Evolutionary conservation across 2,329 filamentous ascomycete genomes (phyloP).

Genomic region (Xylaria sp.): DNA sequence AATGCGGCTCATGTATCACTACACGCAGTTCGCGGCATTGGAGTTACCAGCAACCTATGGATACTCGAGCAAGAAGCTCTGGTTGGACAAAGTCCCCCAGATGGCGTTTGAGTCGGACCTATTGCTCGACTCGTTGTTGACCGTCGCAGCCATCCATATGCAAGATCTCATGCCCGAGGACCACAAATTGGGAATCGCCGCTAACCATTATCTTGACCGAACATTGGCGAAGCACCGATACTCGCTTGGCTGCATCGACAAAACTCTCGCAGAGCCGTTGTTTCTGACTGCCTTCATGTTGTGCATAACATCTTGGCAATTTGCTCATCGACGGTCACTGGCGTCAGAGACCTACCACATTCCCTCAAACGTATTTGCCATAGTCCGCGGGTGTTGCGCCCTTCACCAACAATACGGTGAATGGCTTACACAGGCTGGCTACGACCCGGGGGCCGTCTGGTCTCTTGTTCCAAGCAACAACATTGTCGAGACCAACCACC

Average conservation of each 20-base stretch:
- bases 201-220: slow-evolving; percentile 20
- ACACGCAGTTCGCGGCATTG: slow-evolving; percentile 16
- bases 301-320: slow-evolving; percentile 22
- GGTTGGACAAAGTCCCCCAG: slow-evolving; percentile 23
- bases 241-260: slow-evolving; percentile 13
- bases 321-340: slow-evolving; percentile 11
- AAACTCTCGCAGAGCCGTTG: slow-evolving; percentile 9
- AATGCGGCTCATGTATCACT: slow-evolving; percentile 26
- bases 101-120: slow-evolving; percentile 24
- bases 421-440: slow-evolving; percentile 17
- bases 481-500: slow-evolving; percentile 4
- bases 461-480: not conserved
- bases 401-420: slow-evolving; percentile 21
- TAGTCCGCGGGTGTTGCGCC: slow-evolving; percentile 20
- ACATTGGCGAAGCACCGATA: slow-evolving; percentile 21
- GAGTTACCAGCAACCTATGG: slow-evolving; percentile 24
- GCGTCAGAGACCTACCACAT: slow-evolving; percentile 15
- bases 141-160: slow-evolving; percentile 22
- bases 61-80: slow-evolving; percentile 22
- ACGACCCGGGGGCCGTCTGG: slow-evolving; percentile 13
- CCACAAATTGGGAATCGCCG: slow-evolving; percentile 9
- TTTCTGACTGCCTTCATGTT: slow-evolving; percentile 25
- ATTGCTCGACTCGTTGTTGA: slow-evolving; percentile 23
- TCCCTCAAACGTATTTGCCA: slow-evolving; percentile 18
- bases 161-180: slow-evolving; percentile 22